Base-by-base conservation (phyloP, 2,329 filamentous ascomycete genomes). In the Microdochium paspali region DNA sequence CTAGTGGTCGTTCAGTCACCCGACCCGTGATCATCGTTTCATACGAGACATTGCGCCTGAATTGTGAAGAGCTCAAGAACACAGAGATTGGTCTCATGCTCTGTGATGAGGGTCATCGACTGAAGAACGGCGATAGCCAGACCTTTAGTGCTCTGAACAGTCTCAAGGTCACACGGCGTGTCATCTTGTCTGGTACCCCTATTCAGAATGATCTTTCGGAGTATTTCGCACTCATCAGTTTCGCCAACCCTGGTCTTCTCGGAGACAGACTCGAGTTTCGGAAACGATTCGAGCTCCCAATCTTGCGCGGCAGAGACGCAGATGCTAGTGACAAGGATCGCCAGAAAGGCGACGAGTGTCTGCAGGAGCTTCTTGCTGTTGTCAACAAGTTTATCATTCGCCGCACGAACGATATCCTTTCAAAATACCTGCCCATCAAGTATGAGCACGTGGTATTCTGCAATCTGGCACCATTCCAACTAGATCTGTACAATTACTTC, bases 371-470 rank as follows among this genome's bases (percentile, higher is more conserved):
- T 13, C 79, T 95, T 3, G 73, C 74, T 2, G 72, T 95, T 42
- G 93, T 98, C 61, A 98, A 97, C 70, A 96, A 95, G 60, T 98
- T 98, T 68, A 94, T 98, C 63, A 98, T 98, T 58, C 85, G 93
- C 50, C 84, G 93, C 49, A 96, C 91, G 3, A 98, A 98, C 75
- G 93, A 98, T 61, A 95, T 98, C 51, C 70, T 98, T 23, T 96
- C 91, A 46, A 98, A 98, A 65, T 98, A 98, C 61, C 70, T 98
- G 50, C 93, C 93, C 0, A 84, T 97, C 71, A 98, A 98, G 71
- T 98, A 98, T 66, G 93, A 98, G 66, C 93, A 98, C 63, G 93
- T 98, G 25, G 93, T 98, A 1, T 98, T 98, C 68, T 98, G 93
- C 74, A 91, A 91, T 57, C 76, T 95, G 43, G 86, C 93, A 15